Evolutionary conservation across 225 moss, liverwort and hornwort species (phyloP), one percentile per base, ranked within the genome.

Genomic region (Marchantia paleacea): DNA sequence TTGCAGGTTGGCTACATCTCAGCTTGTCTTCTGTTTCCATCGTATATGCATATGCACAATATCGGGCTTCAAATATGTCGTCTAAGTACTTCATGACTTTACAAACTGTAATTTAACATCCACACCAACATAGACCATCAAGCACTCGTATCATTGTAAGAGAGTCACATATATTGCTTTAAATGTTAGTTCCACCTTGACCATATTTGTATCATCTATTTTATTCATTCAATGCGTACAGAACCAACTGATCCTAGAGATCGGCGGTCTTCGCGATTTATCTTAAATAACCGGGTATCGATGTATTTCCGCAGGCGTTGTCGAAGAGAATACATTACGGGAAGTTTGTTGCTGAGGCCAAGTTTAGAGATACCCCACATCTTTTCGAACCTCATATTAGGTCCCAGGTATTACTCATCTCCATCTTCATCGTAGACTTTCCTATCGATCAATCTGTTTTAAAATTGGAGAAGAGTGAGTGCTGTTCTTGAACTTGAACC

Each of bases 281-380:
- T 39, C 39, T n/a, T 20, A 0, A 22, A 4, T 52, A 6, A 53
- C 52, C 24, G 13, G 24, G n/a, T 73, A 26, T 53, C 20, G 25
- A 52, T 73, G 75, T 78, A 55, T 26, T 58, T 70, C 72, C 77
- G 69, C 91, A 99, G 99, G 89, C 91, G 20, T 84, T 99, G 60
- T 95, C 95, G 18, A 99, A 94, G 85, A 90, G 99, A 80, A 94
- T 99, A 79, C 99, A 99, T 75, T 99, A 91, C 24, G 99, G 99
- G 83, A 99, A 94, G 83, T 99, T 95, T 71, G 99, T 99, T 30
- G 99, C 99, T 26, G 95, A 95, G 83, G 91, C 99, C 22, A 99
- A 99, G 84, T 99, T 91, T 83, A 90, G 84, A 81, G 91, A 94
- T 81, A 53, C 86, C 26, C 94, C 91, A 0, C 66, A 85, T 29